These are phyloP conservation scores for Daldinia eschscholtzii DNA, from an alignment of 2,329 filamentous ascomycete genomes.

Conservation along the genomic window DNA sequence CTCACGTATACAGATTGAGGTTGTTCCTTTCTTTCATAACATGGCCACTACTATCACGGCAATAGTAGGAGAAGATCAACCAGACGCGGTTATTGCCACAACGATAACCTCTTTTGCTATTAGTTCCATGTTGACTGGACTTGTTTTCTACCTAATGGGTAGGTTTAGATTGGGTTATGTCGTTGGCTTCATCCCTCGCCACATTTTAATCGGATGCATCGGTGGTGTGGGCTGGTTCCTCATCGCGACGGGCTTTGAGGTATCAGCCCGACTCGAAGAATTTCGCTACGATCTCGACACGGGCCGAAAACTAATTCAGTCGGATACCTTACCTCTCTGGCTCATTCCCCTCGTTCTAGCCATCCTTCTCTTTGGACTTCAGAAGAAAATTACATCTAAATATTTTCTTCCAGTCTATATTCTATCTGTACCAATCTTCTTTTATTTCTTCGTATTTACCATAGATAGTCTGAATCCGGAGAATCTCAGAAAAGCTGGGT, in stretches of 20 bases:
- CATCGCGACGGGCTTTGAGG: constrained; percentile 90
- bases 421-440: constrained; percentile 78
- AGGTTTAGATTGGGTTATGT: constrained; percentile 88
- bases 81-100: constrained; percentile 90
- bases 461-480: constrained; percentile 76
- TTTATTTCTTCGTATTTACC: constrained; percentile 81
- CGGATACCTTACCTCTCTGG: constrained; percentile 86
- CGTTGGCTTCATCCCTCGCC: constrained; percentile 95
- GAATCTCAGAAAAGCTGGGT: constrained; percentile 78
- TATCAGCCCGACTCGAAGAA: constrained; percentile 88
- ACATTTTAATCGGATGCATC: constrained; percentile 97
- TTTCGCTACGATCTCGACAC: constrained; percentile 85
- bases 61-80: constrained; percentile 81
- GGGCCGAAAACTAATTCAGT: constrained; percentile 77
- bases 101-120: constrained; percentile 92
- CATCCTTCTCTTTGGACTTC: constrained; percentile 79
- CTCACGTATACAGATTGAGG: constrained; percentile 78
- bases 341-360: constrained; percentile 81
- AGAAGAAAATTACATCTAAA: constrained; percentile 82
- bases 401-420: constrained; percentile 92
- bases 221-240: constrained; percentile 97
- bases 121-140: constrained; percentile 89
- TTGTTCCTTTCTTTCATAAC: constrained; percentile 98
- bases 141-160: constrained; percentile 93
- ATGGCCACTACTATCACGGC: constrained; percentile 92